Evolutionary conservation across 371 early-diverging fungal species (phyloP).

Genomic region (Mortierella sp.): DNA sequence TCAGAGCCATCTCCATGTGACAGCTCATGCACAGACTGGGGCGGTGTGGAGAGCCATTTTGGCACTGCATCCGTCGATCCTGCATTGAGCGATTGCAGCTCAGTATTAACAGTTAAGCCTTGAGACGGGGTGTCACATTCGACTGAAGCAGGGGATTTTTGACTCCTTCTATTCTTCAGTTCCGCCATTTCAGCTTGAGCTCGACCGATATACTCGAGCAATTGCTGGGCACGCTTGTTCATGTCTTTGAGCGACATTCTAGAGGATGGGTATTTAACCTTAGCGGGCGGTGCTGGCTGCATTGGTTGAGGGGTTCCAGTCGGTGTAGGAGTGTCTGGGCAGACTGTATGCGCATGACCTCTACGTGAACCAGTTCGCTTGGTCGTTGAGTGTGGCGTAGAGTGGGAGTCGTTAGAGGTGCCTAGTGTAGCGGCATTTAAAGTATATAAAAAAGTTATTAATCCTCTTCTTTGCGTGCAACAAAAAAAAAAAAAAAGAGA

Average conservation of each 20-base stretch:
- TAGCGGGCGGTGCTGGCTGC: conserved; percentile 61
- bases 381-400: neutral
- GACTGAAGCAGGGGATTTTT: neutral
- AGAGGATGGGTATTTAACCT: conserved; percentile 64
- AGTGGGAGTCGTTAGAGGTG: neutral
- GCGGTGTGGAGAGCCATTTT: conserved; percentile 28
- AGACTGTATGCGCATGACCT: neutral
- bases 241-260: conserved; percentile 71
- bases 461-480: neutral
- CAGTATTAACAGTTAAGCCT: conserved; percentile 5
- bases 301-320: conserved; percentile 59
- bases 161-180: conserved; percentile 5
- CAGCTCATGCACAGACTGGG: conserved; percentile 39
- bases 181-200: conserved; percentile 62
- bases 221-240: conserved; percentile 69
- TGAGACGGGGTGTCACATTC: neutral
- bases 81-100: conserved; percentile 4
- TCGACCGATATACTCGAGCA: conserved; percentile 68
- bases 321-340: conserved; percentile 17
- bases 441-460: neutral
- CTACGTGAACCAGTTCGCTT: conserved; percentile 4
- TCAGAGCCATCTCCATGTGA: conserved; percentile 19
- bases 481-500: neutral
- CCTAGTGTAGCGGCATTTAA: neutral
- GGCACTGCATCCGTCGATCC: conserved; percentile 8